phyloP scores from a whole-genome alignment of 2,329 filamentous ascomycete species.

The Aspergillus ochraceoroseus region DNA sequence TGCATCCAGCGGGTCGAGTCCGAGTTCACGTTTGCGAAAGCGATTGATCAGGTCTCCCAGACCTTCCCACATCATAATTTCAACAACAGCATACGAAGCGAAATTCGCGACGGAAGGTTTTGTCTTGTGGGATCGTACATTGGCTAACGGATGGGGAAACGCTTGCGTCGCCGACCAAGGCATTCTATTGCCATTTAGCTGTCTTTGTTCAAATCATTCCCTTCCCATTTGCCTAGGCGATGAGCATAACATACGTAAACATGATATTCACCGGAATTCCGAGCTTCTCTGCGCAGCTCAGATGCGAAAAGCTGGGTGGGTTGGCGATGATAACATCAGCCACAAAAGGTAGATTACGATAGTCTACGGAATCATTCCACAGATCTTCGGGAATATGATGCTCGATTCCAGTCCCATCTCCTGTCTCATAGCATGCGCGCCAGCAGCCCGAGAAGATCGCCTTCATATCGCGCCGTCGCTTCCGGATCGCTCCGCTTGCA shows the following conservation, averaged over 20 bases:
- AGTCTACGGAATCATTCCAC: conserved; percentile 34
- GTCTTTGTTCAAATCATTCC: neutral
- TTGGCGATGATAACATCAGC: conserved; percentile 87
- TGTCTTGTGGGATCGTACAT: conserved; percentile 70
- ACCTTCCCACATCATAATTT: conserved; percentile 91
- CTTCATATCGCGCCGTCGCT: conserved; percentile 67
- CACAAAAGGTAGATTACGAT: conserved; percentile 62
- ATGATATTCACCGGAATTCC: conserved; percentile 77
- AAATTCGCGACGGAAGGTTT: conserved; percentile 76
- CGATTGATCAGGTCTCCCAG: conserved; percentile 86
- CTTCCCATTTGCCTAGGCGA: neutral
- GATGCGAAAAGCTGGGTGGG: conserved; percentile 70
- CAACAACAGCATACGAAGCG: conserved; percentile 75
- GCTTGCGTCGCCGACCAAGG: conserved; percentile 81
- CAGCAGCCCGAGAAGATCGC: conserved; percentile 81
- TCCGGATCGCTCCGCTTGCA: conserved; percentile 69
- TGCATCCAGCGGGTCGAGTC: conserved; percentile 70
- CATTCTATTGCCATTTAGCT: conserved; percentile 53
- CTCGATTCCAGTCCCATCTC: conserved; percentile 55
- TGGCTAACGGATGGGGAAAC: conserved; percentile 81
- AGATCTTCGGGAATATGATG: conserved; percentile 50
- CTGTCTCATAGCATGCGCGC: conserved; percentile 76
- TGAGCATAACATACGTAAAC: conserved; percentile 62
- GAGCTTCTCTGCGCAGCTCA: conserved; percentile 73
- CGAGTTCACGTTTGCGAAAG: conserved; percentile 69